Conservation (phyloP, 192 early-diverging fungal genomes). For the Rhizophlyctis rosea region DNA sequence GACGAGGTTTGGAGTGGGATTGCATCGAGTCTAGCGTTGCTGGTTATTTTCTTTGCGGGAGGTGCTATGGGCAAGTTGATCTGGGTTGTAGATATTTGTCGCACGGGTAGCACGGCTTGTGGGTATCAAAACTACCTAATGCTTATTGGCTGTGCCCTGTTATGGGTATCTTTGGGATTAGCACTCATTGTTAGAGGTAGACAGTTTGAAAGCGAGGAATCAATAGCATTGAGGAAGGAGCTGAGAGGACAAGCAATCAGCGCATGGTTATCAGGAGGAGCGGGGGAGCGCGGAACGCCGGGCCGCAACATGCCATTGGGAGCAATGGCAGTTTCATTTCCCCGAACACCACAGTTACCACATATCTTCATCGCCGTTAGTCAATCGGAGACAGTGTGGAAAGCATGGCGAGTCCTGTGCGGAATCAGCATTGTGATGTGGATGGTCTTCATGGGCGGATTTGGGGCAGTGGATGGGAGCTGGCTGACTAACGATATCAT, state of each 20-base stretch:
- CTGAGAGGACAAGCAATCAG: background rate
- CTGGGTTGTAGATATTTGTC: background rate
- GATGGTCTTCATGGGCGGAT: constrained; percentile 3
- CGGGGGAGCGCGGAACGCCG: background rate
- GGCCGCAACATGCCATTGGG: background rate
- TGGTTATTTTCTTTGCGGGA: constrained; percentile 1
- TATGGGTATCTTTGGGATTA: background rate
- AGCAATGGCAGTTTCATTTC: background rate
- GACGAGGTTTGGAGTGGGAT: background rate
- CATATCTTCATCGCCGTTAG: background rate
- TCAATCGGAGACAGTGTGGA: background rate
- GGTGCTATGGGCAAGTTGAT: constrained; percentile 1
- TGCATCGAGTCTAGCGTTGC: background rate
- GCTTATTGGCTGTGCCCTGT: background rate
- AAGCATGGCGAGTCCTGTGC: background rate
- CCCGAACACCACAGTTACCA: background rate
- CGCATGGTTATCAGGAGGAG: background rate
- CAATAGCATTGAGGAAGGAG: background rate
- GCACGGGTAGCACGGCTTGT: background rate
- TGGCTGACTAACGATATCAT: background rate
- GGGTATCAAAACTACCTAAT: background rate
- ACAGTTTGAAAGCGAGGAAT: background rate
- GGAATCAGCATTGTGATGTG: constrained; percentile 7
- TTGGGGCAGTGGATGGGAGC: background rate
- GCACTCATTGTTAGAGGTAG: constrained; percentile 1